Evolutionary conservation across 2,329 filamentous ascomycete genomes (phyloP).

Genomic region (Aspergillus eucalypticola): DNA sequence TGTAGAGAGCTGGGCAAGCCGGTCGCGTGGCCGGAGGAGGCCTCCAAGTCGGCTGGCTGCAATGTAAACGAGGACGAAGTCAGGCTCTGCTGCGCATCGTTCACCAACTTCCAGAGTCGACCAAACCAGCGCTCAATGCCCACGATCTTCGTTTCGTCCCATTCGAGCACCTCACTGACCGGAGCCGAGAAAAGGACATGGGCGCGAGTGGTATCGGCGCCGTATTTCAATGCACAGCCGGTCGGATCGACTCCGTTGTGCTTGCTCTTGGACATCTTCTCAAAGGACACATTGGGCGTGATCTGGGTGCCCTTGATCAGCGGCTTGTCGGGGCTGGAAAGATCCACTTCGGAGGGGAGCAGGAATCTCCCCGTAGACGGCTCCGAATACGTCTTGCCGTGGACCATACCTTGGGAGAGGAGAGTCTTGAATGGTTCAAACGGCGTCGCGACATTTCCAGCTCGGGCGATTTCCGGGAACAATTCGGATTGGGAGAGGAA

Average conservation of each 20-base stretch:
- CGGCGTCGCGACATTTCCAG: conserved; percentile 33
- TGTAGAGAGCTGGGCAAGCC: conserved; percentile 30
- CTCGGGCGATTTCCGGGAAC: conserved; percentile 40
- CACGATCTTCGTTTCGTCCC: conserved; percentile 80
- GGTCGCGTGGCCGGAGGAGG: conserved; percentile 24
- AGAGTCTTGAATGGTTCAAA: conserved; percentile 80
- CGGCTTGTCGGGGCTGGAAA: conserved; percentile 58
- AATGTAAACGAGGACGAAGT: conserved; percentile 24
- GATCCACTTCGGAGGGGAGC: conserved; percentile 71
- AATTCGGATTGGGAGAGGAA: conserved; percentile 63
- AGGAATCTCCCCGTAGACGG: conserved; percentile 74
- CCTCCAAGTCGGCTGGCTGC: conserved; percentile 20
- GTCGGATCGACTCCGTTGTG: conserved; percentile 86
- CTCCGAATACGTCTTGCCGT: conserved; percentile 79
- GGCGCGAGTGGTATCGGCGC: conserved; percentile 79
- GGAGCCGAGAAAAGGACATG: conserved; percentile 90
- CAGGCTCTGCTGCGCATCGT: conserved; percentile 34
- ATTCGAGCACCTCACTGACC: conserved; percentile 79
- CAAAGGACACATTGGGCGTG: conserved; percentile 65
- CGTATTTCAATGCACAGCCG: conserved; percentile 69
- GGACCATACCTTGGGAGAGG: conserved; percentile 89
- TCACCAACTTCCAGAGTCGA: conserved; percentile 63
- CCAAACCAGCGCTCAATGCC: conserved; percentile 80
- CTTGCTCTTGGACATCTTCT: conserved; percentile 97
- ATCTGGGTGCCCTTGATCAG: conserved; percentile 63